Evolutionary conservation across 345 rosid genomes (phyloP).

Genomic region (Populus nigra): DNA sequence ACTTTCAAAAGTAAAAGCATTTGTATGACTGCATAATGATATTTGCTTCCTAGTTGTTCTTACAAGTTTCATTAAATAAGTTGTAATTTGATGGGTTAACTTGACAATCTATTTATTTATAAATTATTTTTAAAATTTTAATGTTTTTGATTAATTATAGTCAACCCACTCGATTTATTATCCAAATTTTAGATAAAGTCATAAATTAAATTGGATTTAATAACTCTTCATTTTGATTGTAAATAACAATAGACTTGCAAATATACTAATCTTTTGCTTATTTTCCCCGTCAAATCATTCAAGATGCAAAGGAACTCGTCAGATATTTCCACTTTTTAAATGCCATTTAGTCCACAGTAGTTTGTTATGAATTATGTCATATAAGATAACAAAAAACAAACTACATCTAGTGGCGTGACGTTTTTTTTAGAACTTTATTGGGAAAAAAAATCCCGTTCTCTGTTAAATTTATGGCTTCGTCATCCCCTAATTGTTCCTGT

Average conservation of each 20-base stretch:
- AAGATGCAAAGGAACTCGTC: neutral
- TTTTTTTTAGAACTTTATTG: neutral
- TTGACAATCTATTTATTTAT: fast-evolving
- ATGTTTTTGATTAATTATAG: too few relatives aligned
- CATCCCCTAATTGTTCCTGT: neutral
- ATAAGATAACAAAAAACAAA: neutral
- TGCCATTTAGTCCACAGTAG: neutral
- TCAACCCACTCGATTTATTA: too few relatives aligned
- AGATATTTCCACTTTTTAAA: neutral
- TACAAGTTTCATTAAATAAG: too few relatives aligned
- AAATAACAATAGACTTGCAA: neutral
- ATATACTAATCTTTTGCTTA: too few relatives aligned
- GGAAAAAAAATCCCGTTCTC: neutral
- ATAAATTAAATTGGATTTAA: too few relatives aligned
- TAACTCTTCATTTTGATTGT: too few relatives aligned
- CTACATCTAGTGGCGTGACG: neutral
- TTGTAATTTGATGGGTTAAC: too few relatives aligned
- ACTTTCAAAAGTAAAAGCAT: neutral
- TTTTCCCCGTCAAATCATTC: too few relatives aligned
- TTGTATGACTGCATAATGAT: neutral
- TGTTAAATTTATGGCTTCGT: neutral
- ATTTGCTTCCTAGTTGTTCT: neutral
- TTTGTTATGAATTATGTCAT: neutral
- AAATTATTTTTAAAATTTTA: too few relatives aligned
- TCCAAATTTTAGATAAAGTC: too few relatives aligned